These are phyloP conservation scores for Pythium folliculosum DNA, from an alignment of 352 stramenopile species.

Conservation along the genomic window DNA sequence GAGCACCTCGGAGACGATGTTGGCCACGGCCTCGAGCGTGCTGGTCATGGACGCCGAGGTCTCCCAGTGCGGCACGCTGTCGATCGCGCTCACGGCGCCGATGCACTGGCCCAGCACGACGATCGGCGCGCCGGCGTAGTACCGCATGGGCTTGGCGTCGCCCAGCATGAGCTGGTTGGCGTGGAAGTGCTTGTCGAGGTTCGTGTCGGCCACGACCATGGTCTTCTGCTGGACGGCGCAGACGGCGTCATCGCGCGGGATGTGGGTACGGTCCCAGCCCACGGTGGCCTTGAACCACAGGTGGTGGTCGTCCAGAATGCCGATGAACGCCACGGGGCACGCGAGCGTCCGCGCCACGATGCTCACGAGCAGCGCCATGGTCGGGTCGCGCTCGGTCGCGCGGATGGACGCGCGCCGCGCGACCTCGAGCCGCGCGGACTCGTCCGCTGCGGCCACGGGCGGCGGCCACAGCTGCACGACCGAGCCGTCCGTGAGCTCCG, in stretches of 20 bases:
- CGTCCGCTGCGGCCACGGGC: slow-evolving; percentile 41
- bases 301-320: slow-evolving; percentile 54
- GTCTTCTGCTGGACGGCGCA: slow-evolving; percentile 50
- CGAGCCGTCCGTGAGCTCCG: slow-evolving; percentile 57
- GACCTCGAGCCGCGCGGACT: slow-evolving; percentile 49
- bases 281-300: slow-evolving; percentile 72
- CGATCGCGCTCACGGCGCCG: slow-evolving; percentile 66
- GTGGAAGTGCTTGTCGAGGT: slow-evolving; percentile 69
- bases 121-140: slow-evolving; percentile 66
- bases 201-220: slow-evolving; percentile 67
- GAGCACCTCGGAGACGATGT: slow-evolving; percentile 82
- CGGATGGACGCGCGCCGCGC: slow-evolving; percentile 55
- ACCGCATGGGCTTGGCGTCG: slow-evolving; percentile 45
- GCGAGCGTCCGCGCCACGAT: slow-evolving; percentile 70
- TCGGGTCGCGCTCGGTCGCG: slow-evolving; percentile 58
- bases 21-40: slow-evolving; percentile 73
- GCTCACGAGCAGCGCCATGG: slow-evolving; percentile 70
- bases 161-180: slow-evolving; percentile 40
- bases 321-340: slow-evolving; percentile 69
- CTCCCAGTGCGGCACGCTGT: slow-evolving; percentile 45
- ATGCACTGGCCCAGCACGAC: slow-evolving; percentile 60
- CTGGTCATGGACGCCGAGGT: slow-evolving; percentile 62
- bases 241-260: slow-evolving; percentile 62
- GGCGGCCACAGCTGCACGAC: slow-evolving; percentile 71
- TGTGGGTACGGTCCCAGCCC: slow-evolving; percentile 55